Base-by-base conservation (phyloP, 257 asterid species). In the Gynochthodes officinalis region DNA sequence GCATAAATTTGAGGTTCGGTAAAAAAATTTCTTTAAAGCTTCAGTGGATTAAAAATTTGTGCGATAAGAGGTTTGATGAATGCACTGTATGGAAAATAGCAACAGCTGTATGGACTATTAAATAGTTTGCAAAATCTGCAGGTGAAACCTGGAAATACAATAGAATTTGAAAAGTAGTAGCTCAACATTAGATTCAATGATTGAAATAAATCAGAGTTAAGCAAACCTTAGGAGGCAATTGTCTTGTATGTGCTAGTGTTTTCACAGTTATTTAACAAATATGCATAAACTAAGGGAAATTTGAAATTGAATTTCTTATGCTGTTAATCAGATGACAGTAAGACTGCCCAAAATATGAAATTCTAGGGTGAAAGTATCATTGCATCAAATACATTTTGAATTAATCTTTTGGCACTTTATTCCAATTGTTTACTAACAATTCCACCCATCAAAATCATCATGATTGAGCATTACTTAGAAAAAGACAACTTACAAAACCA, bases 401-500 rank as follows among this genome's bases (percentile, higher is more conserved):
- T 30, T 0, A 8, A 21, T 9, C 32, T 63, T 25, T 21, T 23
- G 57, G 57, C 40, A 25, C 25, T 15, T 12, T 44, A 27, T 66
- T 32, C 33, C 54, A 14, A n/a, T 53, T 53, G 2, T 21, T 23
- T 4, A 23, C 52, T 64, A 21, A 42, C 42, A 27, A 14, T 12
- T 14, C 16, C 25, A 27, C 18, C 15, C 50, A 64, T 43, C 40
- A 27, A 66, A 40, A 42, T 27, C 42, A 66, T 21, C 21, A 25
- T 5, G 46, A 33, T 27, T 40, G 39, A 6, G 40, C 18, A 16
- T 25, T 25, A 19, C 2, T 21, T 7, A 15, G 68, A n/a, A 15
- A 68, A 66, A 64, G 60, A 33, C 40, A 49, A 80, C 96, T 86
- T 79, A 91, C 97, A 81, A 91, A 91, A 33, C 96, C 96, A 87